These are phyloP conservation scores for Tetraselmis striata DNA, from an alignment of 139 green algal genomes.

Conservation along the genomic window DNA sequence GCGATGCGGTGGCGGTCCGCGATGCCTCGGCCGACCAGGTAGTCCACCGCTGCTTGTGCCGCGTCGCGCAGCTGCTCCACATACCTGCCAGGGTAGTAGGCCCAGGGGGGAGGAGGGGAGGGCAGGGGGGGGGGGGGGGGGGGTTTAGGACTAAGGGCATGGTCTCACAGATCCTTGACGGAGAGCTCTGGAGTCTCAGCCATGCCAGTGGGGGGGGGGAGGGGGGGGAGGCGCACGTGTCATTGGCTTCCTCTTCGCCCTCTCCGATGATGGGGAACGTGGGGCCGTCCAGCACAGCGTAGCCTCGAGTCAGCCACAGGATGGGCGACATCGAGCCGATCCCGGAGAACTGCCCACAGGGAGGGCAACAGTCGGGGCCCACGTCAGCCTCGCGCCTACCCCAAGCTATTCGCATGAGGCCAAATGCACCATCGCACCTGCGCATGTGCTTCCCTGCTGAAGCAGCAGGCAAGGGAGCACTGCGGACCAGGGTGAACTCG, in stretches of 20 bases:
- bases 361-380: background rate
- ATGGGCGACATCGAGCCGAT: constrained; percentile 75
- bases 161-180: no score
- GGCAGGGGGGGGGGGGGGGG: background rate
- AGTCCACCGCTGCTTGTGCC: constrained; percentile 42
- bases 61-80: constrained; percentile 78
- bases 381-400: no score
- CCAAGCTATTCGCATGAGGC: no score
- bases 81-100: constrained; percentile 37
- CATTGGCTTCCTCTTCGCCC: constrained; percentile 85
- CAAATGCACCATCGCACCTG: no score
- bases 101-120: background rate
- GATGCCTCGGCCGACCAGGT: constrained; percentile 69
- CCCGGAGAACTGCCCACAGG: constrained; percentile 59
- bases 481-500: no score
- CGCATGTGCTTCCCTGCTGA: no score
- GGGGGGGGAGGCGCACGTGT: constrained; percentile 66
- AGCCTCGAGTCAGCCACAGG: constrained; percentile 83
- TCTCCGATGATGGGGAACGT: constrained; percentile 89
- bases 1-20: constrained; percentile 65
- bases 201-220: no score
- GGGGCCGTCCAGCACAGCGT: constrained; percentile 89
- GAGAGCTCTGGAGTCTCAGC: no score
- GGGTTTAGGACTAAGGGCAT: no score
- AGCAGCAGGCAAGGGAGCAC: no score